Base-by-base conservation (phyloP, 2,329 filamentous ascomycete genomes). In the Coniochaeta ligniaria region DNA sequence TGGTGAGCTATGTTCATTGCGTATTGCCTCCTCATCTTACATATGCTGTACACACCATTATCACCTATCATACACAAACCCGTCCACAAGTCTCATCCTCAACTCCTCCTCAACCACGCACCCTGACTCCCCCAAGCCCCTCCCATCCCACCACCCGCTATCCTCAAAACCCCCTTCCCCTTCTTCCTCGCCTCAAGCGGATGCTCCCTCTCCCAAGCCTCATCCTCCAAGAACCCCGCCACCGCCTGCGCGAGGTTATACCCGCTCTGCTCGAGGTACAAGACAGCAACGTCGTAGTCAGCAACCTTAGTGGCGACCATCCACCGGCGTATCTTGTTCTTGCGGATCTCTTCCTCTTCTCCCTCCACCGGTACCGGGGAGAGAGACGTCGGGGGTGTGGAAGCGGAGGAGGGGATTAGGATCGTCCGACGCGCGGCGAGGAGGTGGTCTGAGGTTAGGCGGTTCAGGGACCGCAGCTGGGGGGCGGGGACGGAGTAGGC, bases 281-380 rank as follows among this genome's bases (percentile, higher is more conserved):
- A 71, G 31, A 90, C 71, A 1, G 91, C 91, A 58, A 92, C 78
- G 69, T 92, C 88, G 75, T 87, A 93, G 78, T 93, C 88, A 26
- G 83, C 77, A 31, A 91, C 88, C 71, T 94, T 94, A 74, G 87
- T 91, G 1, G 81, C 80, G 2, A 91, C 85, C 90, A 93, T 93
- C 79, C 88, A 94, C 63, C 88, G 83, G 47, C 91, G 80, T 36
- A 94, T 80, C 69, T 87, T 87, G 20, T 77, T 80, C 74, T 91
- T 93, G 63, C 86, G 81, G 57, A 82, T 77, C 73, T 90, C 87
- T 68, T 92, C 90, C 54, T 89, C 88, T 69, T 91, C 89, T 56
- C 87, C 85, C 59, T 90, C 88, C n/a, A 90, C 67, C 0, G 90
- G 90, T 31, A 82, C 77, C 1, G 90, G 89, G 54, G 86, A 90